These are phyloP conservation scores for Nidularia pulvinata DNA, from an alignment of 768 basidiomycete genomes.

Conservation along the genomic window DNA sequence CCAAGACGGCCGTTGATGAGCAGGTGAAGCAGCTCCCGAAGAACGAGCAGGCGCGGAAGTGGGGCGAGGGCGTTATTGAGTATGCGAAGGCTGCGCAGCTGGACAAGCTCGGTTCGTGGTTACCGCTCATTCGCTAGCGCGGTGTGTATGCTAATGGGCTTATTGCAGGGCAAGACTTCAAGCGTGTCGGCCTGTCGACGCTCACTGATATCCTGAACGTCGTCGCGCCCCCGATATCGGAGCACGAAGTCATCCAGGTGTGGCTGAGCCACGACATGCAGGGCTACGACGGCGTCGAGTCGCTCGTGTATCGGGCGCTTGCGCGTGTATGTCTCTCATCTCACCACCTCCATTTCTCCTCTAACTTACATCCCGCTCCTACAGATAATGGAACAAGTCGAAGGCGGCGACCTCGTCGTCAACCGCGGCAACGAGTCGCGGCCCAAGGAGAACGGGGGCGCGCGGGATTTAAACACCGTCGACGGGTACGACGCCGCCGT, in stretches of 20 bases:
- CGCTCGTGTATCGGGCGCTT: constrained; percentile 88
- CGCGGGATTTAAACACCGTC: constrained; percentile 78
- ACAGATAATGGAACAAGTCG: constrained; percentile 92
- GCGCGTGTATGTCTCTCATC: constrained; percentile 58
- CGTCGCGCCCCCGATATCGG: constrained; percentile 97
- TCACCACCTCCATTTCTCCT: not conserved
- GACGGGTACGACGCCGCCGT: constrained; percentile 84
- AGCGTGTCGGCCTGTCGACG: constrained; percentile 84
- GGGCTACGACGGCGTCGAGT: constrained; percentile 95
- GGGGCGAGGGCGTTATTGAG: constrained; percentile 83
- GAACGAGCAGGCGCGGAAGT: constrained; percentile 87
- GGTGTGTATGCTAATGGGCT: not conserved
- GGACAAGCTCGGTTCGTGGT: constrained; percentile 76
- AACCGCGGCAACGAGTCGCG: constrained; percentile 80
- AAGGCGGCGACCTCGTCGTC: constrained; percentile 89
- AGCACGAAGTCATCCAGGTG: constrained; percentile 97
- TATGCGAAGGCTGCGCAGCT: constrained; percentile 90
- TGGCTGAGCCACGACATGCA: constrained; percentile 97
- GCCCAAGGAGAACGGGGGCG: constrained; percentile 55
- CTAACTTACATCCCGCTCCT: constrained; percentile 1
- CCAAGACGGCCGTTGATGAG: constrained; percentile 87
- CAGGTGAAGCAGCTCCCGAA: constrained; percentile 87
- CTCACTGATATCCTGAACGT: constrained; percentile 92
- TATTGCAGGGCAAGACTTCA: constrained; percentile 81
- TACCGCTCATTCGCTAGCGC: not conserved